Conservation (phyloP, 139 green algal genomes). For the Haematococcus sp. region DNA sequence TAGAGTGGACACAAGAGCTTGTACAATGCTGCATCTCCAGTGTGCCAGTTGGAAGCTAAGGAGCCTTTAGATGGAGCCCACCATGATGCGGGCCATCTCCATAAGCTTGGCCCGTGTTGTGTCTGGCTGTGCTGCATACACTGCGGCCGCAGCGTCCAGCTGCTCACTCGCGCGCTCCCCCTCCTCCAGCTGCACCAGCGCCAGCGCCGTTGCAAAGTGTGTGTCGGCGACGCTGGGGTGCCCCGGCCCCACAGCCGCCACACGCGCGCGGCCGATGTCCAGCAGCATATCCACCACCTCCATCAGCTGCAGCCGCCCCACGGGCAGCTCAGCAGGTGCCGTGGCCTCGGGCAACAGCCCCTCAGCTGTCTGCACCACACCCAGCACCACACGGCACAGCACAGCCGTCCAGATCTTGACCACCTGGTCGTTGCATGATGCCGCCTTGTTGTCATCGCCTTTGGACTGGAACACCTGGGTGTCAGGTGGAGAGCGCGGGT, state of each 20-base stretch:
- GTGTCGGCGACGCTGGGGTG: constrained; percentile 48
- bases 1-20: no score
- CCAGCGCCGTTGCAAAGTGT: constrained; percentile 48
- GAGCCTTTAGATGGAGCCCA: constrained; percentile 22
- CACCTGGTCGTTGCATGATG: constrained; percentile 51
- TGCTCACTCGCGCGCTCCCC: constrained; percentile 28
- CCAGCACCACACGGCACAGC: constrained; percentile 33
- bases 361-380: constrained; percentile 15
- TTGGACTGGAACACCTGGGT: constrained; percentile 45
- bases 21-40: no score
- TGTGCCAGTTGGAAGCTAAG: no score
- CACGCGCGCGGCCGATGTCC: constrained; percentile 46
- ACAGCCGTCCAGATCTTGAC: constrained; percentile 45
- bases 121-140: constrained; percentile 11
- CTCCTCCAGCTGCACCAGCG: constrained; percentile 62
- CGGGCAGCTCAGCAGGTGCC: constrained; percentile 37
- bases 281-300: constrained; percentile 74
- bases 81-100: constrained; percentile 44
- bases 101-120: constrained; percentile 31
- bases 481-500: no score
- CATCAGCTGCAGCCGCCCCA: constrained; percentile 60
- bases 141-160: constrained; percentile 26
- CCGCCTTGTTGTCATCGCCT: constrained; percentile 34
- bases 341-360: constrained; percentile 14
- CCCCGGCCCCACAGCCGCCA: constrained; percentile 21